These are phyloP conservation scores for Agaricus subrufescens DNA, from an alignment of 768 basidiomycete species.

Conservation along the genomic window DNA sequence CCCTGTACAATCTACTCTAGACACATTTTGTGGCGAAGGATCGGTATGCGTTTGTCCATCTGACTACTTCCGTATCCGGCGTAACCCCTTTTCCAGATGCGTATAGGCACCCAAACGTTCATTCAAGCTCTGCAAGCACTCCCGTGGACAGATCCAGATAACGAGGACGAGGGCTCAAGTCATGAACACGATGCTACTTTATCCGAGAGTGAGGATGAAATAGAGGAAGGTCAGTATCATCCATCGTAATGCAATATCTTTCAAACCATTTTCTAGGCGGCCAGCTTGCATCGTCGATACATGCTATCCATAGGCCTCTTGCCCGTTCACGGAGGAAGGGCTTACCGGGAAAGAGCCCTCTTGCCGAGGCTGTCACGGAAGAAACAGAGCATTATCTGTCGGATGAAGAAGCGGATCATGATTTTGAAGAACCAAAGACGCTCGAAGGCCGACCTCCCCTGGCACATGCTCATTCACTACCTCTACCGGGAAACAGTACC, in stretches of 20 bases:
- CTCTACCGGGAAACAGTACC: slow-evolving; percentile 1
- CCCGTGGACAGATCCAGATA: slow-evolving; percentile 71
- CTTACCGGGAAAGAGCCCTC: slow-evolving; percentile 19
- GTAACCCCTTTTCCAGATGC: slow-evolving; percentile 51
- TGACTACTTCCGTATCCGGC: neutral
- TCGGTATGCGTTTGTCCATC: slow-evolving; percentile 47
- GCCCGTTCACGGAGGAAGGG: slow-evolving; percentile 55
- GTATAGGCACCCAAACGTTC: slow-evolving; percentile 82
- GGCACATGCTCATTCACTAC: slow-evolving; percentile 11
- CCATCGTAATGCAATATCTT: neutral
- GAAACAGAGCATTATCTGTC: slow-evolving; percentile 31
- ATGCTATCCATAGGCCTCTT: slow-evolving; percentile 80
- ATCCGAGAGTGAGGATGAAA: slow-evolving; percentile 66
- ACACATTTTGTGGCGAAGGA: slow-evolving; percentile 60
- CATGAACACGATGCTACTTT: slow-evolving; percentile 38
- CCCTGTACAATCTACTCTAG: slow-evolving; percentile 41
- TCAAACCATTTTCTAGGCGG: slow-evolving; percentile 24
- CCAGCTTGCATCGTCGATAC: slow-evolving; percentile 78
- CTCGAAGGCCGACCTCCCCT: slow-evolving; percentile 29
- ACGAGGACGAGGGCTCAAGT: slow-evolving; percentile 55
- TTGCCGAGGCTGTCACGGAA: slow-evolving; percentile 22
- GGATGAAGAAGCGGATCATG: slow-evolving; percentile 47
- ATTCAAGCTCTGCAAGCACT: slow-evolving; percentile 86
- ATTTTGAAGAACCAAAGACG: slow-evolving; percentile 51
- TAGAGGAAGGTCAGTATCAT: slow-evolving; percentile 29